Conservation (phyloP, 305 asterid genomes). For the Rubia tinctorum region DNA sequence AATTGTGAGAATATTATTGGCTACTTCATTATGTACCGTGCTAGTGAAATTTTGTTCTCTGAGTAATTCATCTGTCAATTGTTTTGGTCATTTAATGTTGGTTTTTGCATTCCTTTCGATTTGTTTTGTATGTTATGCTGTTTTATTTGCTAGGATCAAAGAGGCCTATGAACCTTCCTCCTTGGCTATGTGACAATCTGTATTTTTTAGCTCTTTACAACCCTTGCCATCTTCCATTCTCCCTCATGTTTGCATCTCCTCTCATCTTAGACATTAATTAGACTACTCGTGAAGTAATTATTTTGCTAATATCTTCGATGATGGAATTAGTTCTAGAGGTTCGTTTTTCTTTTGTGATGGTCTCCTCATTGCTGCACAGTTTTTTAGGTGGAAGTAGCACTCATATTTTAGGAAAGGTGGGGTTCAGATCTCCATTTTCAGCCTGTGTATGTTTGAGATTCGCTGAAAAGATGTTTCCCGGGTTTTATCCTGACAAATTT, state of each 20-base stretch:
- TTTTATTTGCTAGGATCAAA: neutral
- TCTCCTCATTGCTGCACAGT: neutral
- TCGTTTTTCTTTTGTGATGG: neutral
- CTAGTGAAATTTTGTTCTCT: conserved; percentile 2
- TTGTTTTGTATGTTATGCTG: neutral
- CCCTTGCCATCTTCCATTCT: neutral
- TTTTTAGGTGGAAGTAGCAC: too few relatives aligned
- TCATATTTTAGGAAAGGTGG: too few relatives aligned
- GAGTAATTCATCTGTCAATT: neutral
- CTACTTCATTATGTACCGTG: neutral
- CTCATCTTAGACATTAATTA: neutral
- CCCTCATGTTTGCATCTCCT: neutral
- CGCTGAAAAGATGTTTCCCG: neutral
- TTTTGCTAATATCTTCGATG: neutral
- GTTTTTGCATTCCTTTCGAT: neutral
- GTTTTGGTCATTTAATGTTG: conserved; percentile 1
- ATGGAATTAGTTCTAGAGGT: neutral
- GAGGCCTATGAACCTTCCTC: neutral
- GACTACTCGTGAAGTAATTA: neutral
- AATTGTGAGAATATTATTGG: conserved; percentile 12
- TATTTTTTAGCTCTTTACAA: neutral
- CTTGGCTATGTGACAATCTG: neutral
- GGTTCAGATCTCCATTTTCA: neutral
- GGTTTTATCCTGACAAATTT: neutral
- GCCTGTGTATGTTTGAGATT: neutral